phyloP scores from a whole-genome alignment of 805 yeast genomes.

The Candida pseudofarinosa region DNA sequence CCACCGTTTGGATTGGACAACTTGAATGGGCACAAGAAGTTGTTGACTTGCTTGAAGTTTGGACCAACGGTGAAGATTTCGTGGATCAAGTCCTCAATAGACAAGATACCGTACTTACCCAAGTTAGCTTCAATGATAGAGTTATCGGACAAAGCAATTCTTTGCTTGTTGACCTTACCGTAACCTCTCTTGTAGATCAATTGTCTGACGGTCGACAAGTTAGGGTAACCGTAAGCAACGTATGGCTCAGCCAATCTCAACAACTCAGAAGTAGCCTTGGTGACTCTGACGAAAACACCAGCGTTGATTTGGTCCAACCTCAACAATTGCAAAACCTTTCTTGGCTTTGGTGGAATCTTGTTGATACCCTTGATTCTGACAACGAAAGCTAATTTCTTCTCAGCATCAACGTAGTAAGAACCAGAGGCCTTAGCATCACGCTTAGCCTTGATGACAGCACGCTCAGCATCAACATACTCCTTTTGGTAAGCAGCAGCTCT shows the following conservation, averaged over 20 bases:
- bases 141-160: slow-evolving; percentile 87
- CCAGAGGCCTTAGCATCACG: slow-evolving; percentile 93
- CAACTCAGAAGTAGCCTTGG: slow-evolving; percentile 93
- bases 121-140: slow-evolving; percentile 80
- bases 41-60: slow-evolving; percentile 97
- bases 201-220: slow-evolving; percentile 85
- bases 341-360: slow-evolving; percentile 99
- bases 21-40: slow-evolving; percentile 98
- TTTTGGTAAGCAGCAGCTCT: slow-evolving; percentile 96
- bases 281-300: slow-evolving; percentile 91
- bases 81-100: slow-evolving; percentile 92
- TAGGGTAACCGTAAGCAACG: slow-evolving; percentile 97
- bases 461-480: slow-evolving; percentile 91
- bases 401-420: slow-evolving; percentile 92
- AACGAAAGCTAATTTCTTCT: slow-evolving; percentile 90
- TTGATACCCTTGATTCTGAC: slow-evolving; percentile 99
- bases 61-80: slow-evolving; percentile 96
- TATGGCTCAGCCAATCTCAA: slow-evolving; percentile 93
- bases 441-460: slow-evolving; percentile 80
- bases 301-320: slow-evolving; percentile 92
- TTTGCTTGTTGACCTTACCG: slow-evolving; percentile 97
- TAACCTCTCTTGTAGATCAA: slow-evolving; percentile 95
- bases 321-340: slow-evolving; percentile 93
- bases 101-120: slow-evolving; percentile 90
- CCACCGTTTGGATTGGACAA: slow-evolving; percentile 96